These are phyloP conservation scores for Globisporangium iwayamae DNA, from an alignment of 352 stramenopile genomes.

Conservation along the genomic window DNA sequence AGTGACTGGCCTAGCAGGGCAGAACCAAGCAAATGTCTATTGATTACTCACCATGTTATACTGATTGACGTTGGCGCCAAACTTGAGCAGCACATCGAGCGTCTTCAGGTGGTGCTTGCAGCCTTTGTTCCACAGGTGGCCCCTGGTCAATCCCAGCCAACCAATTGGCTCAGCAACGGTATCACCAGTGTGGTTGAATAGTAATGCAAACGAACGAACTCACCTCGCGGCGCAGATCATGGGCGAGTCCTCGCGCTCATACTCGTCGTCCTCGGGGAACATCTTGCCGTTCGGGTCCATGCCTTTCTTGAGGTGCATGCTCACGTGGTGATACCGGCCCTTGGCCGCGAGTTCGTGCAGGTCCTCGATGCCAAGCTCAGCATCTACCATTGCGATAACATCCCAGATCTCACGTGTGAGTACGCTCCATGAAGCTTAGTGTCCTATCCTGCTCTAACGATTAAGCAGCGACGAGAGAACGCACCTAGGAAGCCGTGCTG, in stretches of 20 bases:
- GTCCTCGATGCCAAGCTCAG: constrained; percentile 47
- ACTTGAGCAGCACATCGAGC: constrained; percentile 45
- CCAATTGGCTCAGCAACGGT: background rate
- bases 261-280: constrained; percentile 39
- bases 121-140: constrained; percentile 38
- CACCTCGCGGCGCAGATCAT: constrained; percentile 63
- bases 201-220: background rate
- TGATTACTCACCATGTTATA: constrained; percentile 34
- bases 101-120: constrained; percentile 50
- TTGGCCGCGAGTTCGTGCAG: constrained; percentile 46
- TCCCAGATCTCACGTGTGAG: no score
- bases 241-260: constrained; percentile 45
- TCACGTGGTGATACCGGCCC: constrained; percentile 37
- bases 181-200: background rate
- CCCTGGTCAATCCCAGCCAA: constrained; percentile 19
- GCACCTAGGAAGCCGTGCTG: constrained; percentile 48
- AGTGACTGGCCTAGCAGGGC: background rate
- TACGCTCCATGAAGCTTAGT: no score
- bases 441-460: no score
- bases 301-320: constrained; percentile 45
- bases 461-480: background rate
- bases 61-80: constrained; percentile 53
- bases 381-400: constrained; percentile 20
- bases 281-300: constrained; percentile 52
- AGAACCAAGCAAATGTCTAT: background rate